Conservation (phyloP, 768 basidiomycete species). For the Neoboletus magnificus region DNA sequence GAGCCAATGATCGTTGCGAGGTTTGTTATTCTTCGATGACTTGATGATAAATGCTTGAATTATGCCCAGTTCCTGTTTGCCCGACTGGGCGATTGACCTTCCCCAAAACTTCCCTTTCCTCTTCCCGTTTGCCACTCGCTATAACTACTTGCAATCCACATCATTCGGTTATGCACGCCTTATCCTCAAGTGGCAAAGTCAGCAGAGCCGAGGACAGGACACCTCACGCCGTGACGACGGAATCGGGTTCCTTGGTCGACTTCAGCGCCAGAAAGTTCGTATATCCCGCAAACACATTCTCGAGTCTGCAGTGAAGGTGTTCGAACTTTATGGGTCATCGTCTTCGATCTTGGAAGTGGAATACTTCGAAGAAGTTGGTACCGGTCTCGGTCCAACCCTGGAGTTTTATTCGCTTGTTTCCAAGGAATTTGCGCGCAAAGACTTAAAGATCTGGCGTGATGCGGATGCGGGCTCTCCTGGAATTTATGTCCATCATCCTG, state of each 20-base stretch:
- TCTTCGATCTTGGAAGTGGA: conserved; percentile 95
- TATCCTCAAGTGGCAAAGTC: conserved; percentile 92
- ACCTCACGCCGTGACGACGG: conserved; percentile 83
- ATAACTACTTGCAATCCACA: conserved; percentile 94
- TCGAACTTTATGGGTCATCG: conserved; percentile 94
- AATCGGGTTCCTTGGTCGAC: conserved; percentile 86
- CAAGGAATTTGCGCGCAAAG: conserved; percentile 87
- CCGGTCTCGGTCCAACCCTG: conserved; percentile 93
- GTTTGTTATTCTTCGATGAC: conserved; percentile 42
- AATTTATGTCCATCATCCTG: conserved; percentile 77
- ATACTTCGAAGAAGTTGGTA: conserved; percentile 98
- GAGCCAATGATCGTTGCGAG: conserved; percentile 99
- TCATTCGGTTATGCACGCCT: conserved; percentile 97
- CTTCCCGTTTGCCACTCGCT: conserved; percentile 97
- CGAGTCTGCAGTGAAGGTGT: conserved; percentile 94
- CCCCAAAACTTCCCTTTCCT: conserved; percentile 98
- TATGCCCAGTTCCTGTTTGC: conserved; percentile 76
- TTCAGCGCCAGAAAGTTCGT: conserved; percentile 94
- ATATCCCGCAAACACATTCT: conserved; percentile 93
- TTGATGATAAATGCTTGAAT: not conserved
- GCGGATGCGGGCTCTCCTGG: conserved; percentile 61
- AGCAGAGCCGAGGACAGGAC: conserved; percentile 76
- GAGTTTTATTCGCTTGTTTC: conserved; percentile 99
- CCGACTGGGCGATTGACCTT: conserved; percentile 95
- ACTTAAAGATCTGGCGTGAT: conserved; percentile 90